Conservation (phyloP, 768 basidiomycete species). For the Dacryopinax spathularia region DNA sequence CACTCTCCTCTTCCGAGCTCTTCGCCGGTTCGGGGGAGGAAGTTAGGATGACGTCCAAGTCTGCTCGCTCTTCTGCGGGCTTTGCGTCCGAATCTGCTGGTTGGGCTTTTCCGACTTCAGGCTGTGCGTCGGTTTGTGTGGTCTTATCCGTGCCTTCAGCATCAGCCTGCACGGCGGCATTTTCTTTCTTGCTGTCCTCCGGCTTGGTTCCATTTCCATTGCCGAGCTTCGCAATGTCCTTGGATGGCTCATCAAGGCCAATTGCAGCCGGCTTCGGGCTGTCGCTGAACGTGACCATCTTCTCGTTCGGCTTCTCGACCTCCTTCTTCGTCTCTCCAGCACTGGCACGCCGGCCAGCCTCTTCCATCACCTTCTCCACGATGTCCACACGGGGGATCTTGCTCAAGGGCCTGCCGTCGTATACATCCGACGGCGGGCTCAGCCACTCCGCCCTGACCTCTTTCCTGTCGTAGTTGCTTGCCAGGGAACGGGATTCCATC, state of each 20-base stretch:
- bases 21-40: too few species aligned
- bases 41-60: neutral
- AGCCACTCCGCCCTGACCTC: neutral
- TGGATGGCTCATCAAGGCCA: neutral
- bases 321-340: neutral
- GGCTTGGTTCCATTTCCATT: too few species aligned
- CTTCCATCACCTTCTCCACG: neutral
- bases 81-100: too few species aligned
- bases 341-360: neutral
- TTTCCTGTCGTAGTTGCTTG: neutral
- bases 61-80: neutral
- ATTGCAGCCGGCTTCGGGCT: neutral
- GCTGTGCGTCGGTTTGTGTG: too few species aligned
- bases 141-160: neutral
- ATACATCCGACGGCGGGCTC: neutral
- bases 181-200: neutral
- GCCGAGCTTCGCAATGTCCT: neutral
- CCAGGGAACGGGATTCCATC: neutral
- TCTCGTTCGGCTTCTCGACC: neutral
- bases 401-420: neutral
- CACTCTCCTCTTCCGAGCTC: neutral
- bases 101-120: too few species aligned
- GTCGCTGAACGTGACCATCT: neutral
- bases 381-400: neutral
- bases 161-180: neutral